These are phyloP conservation scores for Schizosaccharomyces versatilis DNA, from an alignment of 1,139 yeast species.

Conservation along the genomic window DNA sequence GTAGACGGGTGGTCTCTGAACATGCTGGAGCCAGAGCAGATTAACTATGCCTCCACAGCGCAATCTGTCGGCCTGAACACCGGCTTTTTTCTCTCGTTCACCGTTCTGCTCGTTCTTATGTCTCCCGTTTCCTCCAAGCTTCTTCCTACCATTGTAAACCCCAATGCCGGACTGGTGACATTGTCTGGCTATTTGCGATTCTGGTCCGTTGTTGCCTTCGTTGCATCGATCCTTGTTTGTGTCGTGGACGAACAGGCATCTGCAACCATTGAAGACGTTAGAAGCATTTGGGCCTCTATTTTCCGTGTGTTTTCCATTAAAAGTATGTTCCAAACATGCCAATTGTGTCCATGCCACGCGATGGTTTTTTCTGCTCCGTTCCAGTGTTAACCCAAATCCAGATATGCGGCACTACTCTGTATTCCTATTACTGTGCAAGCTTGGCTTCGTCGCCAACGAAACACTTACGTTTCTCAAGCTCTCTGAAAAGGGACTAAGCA, in stretches of 20 bases:
- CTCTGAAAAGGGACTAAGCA: slow-evolving; percentile 77
- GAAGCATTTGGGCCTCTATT: slow-evolving; percentile 19
- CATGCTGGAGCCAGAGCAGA: slow-evolving; percentile 49
- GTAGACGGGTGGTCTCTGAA: slow-evolving; percentile 98
- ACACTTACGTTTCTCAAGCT: slow-evolving; percentile 83
- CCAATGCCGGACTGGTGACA: slow-evolving; percentile 43
- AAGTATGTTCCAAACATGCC: slow-evolving; percentile 55
- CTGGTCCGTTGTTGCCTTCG: slow-evolving; percentile 54
- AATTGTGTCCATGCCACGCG: slow-evolving; percentile 19
- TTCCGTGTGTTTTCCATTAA: slow-evolving; percentile 31
- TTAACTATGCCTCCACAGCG: slow-evolving; percentile 91
- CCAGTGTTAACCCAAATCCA: slow-evolving; percentile 16
- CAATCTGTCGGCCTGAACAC: slow-evolving; percentile 87
- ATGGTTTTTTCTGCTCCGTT: neutral
- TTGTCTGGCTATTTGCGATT: slow-evolving; percentile 53
- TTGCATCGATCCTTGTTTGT: slow-evolving; percentile 40
- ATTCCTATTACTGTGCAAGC: slow-evolving; percentile 57
- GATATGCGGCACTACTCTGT: slow-evolving; percentile 55
- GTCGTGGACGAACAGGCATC: slow-evolving; percentile 22
- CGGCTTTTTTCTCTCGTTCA: slow-evolving; percentile 79
- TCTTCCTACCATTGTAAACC: slow-evolving; percentile 42
- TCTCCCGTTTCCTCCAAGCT: slow-evolving; percentile 84
- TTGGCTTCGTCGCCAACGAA: slow-evolving; percentile 90
- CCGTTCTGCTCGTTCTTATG: slow-evolving; percentile 72
- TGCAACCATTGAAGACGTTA: slow-evolving; percentile 18